Percentiles rank a stretch among this genome's conserved stretches.
These are phyloP conservation scores for Tripterygium wilfordii DNA, from an alignment of 177 flowering plant genomes.

Conservation along the genomic window DNA sequence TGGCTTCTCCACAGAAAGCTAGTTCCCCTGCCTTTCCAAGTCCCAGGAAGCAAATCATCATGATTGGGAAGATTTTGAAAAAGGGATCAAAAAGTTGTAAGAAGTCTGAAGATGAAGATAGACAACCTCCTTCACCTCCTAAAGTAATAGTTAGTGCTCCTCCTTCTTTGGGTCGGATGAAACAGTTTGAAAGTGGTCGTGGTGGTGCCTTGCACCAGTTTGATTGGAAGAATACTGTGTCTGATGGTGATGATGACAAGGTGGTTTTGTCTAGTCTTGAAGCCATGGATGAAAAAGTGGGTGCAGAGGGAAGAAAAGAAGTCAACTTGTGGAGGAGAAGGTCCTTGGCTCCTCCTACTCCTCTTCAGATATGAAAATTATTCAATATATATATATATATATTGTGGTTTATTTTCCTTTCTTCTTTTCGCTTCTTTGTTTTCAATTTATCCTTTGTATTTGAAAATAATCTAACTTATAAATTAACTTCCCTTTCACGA, in stretches of 20 bases:
- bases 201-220: slow-evolving; percentile 22
- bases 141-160: too few species aligned
- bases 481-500: too few species aligned
- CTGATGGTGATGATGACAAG: slow-evolving; percentile 9
- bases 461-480: too few species aligned
- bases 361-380: slow-evolving; percentile 10
- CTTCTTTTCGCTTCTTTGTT: too few species aligned
- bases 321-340: slow-evolving; percentile 30
- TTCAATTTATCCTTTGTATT: too few species aligned
- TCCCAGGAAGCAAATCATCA: neutral
- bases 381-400: too few species aligned
- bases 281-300: slow-evolving; percentile 2
- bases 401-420: too few species aligned
- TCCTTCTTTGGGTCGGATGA: slow-evolving; percentile 20
- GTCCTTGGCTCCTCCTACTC: slow-evolving; percentile 19
- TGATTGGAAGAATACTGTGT: slow-evolving; percentile 17
- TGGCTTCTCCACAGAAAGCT: too few species aligned
- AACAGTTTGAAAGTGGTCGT: slow-evolving; percentile 23
- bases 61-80: neutral
- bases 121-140: too few species aligned
- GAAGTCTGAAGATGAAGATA: neutral
- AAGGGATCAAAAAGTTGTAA: neutral
- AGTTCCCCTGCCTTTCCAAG: neutral
- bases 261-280: slow-evolving; percentile 6
- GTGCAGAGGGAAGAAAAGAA: slow-evolving; percentile 18